phyloP scores from a whole-genome alignment of 257 asterid species.

The Handroanthus guayacan region DNA sequence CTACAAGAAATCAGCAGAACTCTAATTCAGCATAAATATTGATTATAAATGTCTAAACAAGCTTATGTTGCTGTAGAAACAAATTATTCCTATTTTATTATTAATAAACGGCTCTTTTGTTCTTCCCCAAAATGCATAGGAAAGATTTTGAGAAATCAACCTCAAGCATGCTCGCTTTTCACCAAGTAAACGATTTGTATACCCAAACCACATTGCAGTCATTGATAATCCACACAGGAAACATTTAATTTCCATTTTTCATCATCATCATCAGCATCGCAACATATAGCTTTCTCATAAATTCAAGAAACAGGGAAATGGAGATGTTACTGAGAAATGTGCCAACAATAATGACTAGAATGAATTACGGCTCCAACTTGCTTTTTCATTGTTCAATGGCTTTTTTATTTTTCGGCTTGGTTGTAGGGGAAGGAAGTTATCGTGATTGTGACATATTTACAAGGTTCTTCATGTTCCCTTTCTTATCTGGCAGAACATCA shows the following conservation, averaged over 20 bases:
- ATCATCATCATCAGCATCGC: neutral
- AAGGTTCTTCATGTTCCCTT: slow-evolving; percentile 18
- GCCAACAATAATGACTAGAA: slow-evolving; percentile 12
- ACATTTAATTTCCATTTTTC: neutral
- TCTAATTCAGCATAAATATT: neutral
- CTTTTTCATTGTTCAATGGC: neutral
- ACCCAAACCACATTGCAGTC: neutral
- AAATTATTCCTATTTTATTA: neutral
- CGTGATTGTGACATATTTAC: slow-evolving; percentile 13
- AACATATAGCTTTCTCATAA: neutral
- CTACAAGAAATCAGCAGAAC: neutral
- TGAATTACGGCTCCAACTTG: slow-evolving; percentile 7
- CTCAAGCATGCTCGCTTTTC: neutral
- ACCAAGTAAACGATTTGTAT: neutral
- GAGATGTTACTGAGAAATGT: slow-evolving; percentile 19
- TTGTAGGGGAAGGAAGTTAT: slow-evolving; percentile 13
- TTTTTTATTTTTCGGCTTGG: slow-evolving; percentile 16
- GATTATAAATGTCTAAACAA: neutral
- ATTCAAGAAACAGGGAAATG: neutral
- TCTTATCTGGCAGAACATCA: slow-evolving; percentile 27
- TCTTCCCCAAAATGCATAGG: neutral
- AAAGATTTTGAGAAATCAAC: neutral
- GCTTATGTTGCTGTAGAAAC: neutral
- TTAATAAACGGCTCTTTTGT: neutral
- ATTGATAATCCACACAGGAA: neutral